Conservation (phyloP, 2,329 filamentous ascomycete species). For the Aspergillus proliferans region DNA sequence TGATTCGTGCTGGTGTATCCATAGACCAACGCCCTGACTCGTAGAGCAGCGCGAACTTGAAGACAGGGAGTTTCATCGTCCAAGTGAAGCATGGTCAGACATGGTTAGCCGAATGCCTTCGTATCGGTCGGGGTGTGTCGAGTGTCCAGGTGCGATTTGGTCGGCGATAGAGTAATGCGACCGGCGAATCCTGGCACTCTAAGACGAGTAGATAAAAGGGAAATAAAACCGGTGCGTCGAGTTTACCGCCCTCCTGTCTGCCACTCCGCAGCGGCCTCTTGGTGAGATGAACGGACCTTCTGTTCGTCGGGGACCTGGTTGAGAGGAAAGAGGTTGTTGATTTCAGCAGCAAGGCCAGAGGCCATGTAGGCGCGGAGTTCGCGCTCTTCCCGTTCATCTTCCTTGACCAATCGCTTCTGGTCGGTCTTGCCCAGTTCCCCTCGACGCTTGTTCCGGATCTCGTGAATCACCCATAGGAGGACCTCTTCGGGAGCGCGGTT, state of each 20-base stretch:
- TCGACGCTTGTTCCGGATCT: slow-evolving; percentile 79
- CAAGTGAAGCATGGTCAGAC: not conserved
- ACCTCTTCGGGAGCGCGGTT: slow-evolving; percentile 82
- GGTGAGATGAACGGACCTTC: slow-evolving; percentile 34
- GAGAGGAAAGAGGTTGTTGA: slow-evolving; percentile 37
- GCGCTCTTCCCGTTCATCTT: slow-evolving; percentile 45
- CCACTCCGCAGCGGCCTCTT: slow-evolving; percentile 30
- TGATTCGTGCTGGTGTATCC: too few relatives aligned
- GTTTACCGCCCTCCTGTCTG: not conserved
- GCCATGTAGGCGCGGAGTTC: slow-evolving; percentile 42
- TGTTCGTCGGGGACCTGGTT: slow-evolving; percentile 30
- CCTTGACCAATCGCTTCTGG: slow-evolving; percentile 46
- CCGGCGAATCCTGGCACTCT: not conserved
- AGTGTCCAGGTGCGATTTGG: not conserved
- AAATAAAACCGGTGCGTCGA: not conserved
- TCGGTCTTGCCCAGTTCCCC: slow-evolving; percentile 74
- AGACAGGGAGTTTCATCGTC: not conserved
- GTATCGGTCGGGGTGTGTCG: not conserved
- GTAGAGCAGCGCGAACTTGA: not conserved
- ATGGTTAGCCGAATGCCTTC: not conserved
- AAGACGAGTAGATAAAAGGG: not conserved
- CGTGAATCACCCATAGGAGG: slow-evolving; percentile 81
- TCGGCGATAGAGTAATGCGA: not conserved
- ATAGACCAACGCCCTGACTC: not conserved
- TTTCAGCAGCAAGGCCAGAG: slow-evolving; percentile 40